Conservation (phyloP, 768 basidiomycete genomes). For the Amanita pallidorosea region DNA sequence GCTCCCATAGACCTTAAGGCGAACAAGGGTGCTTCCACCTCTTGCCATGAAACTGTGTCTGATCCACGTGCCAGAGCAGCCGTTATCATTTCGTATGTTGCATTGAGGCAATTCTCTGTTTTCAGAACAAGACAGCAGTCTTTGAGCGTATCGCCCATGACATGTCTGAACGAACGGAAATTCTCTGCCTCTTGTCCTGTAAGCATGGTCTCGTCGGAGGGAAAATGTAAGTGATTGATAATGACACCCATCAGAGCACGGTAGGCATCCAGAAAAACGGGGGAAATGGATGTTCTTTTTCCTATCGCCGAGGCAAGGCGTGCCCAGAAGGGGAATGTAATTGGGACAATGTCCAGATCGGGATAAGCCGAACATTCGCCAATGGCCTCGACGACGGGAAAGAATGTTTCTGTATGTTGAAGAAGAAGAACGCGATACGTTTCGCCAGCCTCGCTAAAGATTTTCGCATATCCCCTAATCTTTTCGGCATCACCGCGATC, state of each 20-base stretch:
- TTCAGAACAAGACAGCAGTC: constrained; percentile 95
- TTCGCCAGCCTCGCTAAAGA: constrained; percentile 97
- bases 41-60: constrained; percentile 75
- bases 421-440: constrained; percentile 84
- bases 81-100: constrained; percentile 75
- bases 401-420: constrained; percentile 85
- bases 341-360: constrained; percentile 92
- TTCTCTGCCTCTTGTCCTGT: constrained; percentile 83
- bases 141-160: constrained; percentile 98
- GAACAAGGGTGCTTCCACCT: constrained; percentile 94
- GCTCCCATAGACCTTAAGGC: constrained; percentile 98
- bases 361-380: constrained; percentile 85
- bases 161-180: constrained; percentile 91
- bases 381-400: constrained; percentile 92
- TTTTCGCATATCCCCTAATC: constrained; percentile 80
- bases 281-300: constrained; percentile 60
- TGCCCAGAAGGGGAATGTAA: constrained; percentile 99
- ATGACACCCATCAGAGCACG: constrained; percentile 75
- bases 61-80: constrained; percentile 53
- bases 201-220: constrained; percentile 53
- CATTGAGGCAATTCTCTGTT: constrained; percentile 70
- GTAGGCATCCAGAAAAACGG: constrained; percentile 78
- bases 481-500: constrained; percentile 74
- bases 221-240: constrained; percentile 87
- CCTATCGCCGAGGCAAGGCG: constrained; percentile 84